A percentile compares a stretch with the other conserved stretches of the same genome.
phyloP scores from a whole-genome alignment of 257 asterid genomes.

The Leonotis leonurus region DNA sequence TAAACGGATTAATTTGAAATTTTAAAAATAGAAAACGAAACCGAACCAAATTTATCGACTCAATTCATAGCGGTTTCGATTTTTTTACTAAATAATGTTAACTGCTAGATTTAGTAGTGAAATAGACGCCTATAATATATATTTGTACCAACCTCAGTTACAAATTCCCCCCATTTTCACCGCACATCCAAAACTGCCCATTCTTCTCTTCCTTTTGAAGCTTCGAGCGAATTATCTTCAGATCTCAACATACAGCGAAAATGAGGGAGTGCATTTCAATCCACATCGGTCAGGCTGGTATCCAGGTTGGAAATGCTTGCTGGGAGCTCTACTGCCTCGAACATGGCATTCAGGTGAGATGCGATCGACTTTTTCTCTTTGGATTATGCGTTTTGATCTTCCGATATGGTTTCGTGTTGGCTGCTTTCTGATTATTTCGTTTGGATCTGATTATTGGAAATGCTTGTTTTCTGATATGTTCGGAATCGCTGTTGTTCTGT shows the following conservation, averaged over 20 bases:
- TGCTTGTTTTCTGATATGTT: background rate
- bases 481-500: background rate
- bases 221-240: background rate
- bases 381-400: background rate
- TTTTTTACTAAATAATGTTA: no score
- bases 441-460: background rate
- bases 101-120: conserved; percentile 2
- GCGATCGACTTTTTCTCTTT: background rate
- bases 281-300: conserved; percentile 69
- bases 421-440: background rate
- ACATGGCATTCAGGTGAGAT: conserved; percentile 53
- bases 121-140: background rate
- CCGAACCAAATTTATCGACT: no score
- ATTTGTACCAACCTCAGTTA: conserved; percentile 4
- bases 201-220: background rate
- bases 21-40: no score
- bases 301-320: conserved; percentile 62
- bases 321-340: conserved; percentile 75
- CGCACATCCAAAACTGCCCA: background rate
- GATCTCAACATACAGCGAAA: conserved; percentile 10
- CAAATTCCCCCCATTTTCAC: conserved; percentile 24
- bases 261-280: conserved; percentile 70
- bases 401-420: background rate
- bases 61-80: no score
- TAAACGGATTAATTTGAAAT: no score